Base-by-base conservation (phyloP, 1,284 basidiomycete genomes). In the Gomphus bonarii region DNA sequence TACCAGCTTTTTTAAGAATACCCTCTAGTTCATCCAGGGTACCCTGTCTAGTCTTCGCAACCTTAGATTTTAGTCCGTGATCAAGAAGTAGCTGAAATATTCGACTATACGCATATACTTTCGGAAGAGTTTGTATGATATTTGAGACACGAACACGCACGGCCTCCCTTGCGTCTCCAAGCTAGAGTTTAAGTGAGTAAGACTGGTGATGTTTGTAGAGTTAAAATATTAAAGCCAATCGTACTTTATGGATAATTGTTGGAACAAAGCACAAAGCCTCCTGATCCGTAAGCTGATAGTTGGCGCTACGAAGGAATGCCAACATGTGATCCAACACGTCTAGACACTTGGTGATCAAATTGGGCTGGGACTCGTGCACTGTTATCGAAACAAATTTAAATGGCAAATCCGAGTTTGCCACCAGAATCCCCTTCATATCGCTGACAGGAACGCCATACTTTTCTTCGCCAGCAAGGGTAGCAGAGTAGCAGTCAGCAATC, bases 361-460 rank as follows among this genome's bases (percentile, higher is more conserved):
- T 97, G 6, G 95, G 93, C 68, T 97, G 95, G 58, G 95, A 91
- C 69, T 97, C 91, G 62, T 95, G 85, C 43, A 89, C 79, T 61
- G 93, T 89, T 62, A 99, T 80, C 1, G 94, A 95, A 18, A 88
- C 81, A 65, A 99, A 99, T 77, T 98, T 98, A 67, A 99, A 75
- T 2, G 91, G 82, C 36, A 99, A 75, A 68, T 99, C 97, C 49
- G 91, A 83, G 68, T 95, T 98, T 33, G 92, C 91, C 30, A 95
- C 66, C 58, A 91, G 85, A n/a, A 90, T 74, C 31, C 79, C 79
- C 64, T 81, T 78, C 11, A 85, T 69, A 55, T 84, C 80, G 12
- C 80, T 79, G 8, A 73, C 68, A 7, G 72, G 63, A 30, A 80
- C 61, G 1, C 76, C 82, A 55, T 76, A 81, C 55, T 72, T 73